Evolutionary conservation across 768 basidiomycete species (phyloP).

Genomic region (Phanerodontia chrysosporium): DNA sequence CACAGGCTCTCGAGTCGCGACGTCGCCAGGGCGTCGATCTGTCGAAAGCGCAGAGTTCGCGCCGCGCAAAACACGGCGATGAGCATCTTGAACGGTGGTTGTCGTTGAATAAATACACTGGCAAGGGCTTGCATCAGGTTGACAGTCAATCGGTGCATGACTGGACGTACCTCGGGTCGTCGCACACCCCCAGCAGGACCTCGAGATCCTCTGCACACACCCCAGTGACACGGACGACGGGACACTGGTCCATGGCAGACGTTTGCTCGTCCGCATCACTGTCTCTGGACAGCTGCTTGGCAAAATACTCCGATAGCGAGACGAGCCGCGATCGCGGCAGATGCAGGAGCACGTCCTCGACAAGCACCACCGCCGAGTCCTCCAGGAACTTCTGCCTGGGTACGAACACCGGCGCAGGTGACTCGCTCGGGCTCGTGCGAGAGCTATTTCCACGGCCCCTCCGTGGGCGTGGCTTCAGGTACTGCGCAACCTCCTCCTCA

Average conservation of each 20-base stretch:
- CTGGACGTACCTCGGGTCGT: constrained; percentile 30
- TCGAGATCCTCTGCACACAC: constrained; percentile 31
- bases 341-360: constrained; percentile 31
- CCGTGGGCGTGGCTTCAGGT: neutral
- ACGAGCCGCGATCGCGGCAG: constrained; percentile 34
- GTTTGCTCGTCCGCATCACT: neutral
- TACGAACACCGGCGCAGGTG: neutral
- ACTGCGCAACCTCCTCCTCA: constrained; percentile 4
- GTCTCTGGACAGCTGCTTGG: constrained; percentile 16
- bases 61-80: constrained; percentile 34
- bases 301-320: constrained; percentile 31
- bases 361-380: constrained; percentile 32
- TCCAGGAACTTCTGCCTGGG: constrained; percentile 31
- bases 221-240: constrained; percentile 21
- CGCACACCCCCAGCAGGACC: constrained; percentile 27
- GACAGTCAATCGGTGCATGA: neutral
- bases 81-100: constrained; percentile 27
- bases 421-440: neutral
- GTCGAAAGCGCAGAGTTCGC: constrained; percentile 28
- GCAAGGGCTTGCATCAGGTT: neutral
- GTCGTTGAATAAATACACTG: constrained; percentile 23
- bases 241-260: constrained; percentile 12
- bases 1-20: constrained; percentile 29
- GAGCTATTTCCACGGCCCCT: neutral
- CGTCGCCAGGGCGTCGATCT: constrained; percentile 26